A percentile compares a stretch with the other conserved stretches of the same genome.
These are phyloP conservation scores for Ceratorhiza oryzae-sativae DNA, from an alignment of 1,284 basidiomycete genomes.

Conservation along the genomic window DNA sequence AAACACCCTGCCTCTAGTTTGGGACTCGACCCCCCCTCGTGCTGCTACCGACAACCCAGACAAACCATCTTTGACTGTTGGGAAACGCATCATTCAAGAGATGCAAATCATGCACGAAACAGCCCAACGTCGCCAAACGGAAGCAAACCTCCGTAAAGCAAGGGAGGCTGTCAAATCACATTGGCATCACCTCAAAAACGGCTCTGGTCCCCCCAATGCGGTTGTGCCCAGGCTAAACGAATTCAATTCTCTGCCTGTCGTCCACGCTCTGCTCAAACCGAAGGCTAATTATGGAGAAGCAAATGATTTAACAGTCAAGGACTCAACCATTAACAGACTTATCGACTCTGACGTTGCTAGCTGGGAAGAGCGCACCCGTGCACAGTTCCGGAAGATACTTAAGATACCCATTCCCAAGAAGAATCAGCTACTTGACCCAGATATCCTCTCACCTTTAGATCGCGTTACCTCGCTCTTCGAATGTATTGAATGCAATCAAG, in stretches of 20 bases:
- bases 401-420: conserved; percentile 29
- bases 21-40: conserved; percentile 19
- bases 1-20: neutral
- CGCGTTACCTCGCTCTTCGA: conserved; percentile 31
- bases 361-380: conserved; percentile 26
- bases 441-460: conserved; percentile 19
- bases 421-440: conserved; percentile 9
- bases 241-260: conserved; percentile 22
- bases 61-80: conserved; percentile 8
- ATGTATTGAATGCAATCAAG: conserved; percentile 24
- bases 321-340: conserved; percentile 27
- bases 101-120: conserved; percentile 15
- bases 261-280: conserved; percentile 27
- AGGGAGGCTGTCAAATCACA: conserved; percentile 8
- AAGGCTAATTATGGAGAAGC: conserved; percentile 3
- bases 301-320: conserved; percentile 5
- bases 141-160: conserved; percentile 15
- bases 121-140: conserved; percentile 15
- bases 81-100: conserved; percentile 19
- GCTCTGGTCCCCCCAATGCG: neutral
- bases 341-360: conserved; percentile 1
- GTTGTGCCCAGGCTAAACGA: conserved; percentile 27
- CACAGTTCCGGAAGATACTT: conserved; percentile 33
- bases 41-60: conserved; percentile 14
- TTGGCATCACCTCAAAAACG: conserved; percentile 24